phyloP scores from a whole-genome alignment of 2,329 filamentous ascomycete genomes.

The Colletotrichum sp. region DNA sequence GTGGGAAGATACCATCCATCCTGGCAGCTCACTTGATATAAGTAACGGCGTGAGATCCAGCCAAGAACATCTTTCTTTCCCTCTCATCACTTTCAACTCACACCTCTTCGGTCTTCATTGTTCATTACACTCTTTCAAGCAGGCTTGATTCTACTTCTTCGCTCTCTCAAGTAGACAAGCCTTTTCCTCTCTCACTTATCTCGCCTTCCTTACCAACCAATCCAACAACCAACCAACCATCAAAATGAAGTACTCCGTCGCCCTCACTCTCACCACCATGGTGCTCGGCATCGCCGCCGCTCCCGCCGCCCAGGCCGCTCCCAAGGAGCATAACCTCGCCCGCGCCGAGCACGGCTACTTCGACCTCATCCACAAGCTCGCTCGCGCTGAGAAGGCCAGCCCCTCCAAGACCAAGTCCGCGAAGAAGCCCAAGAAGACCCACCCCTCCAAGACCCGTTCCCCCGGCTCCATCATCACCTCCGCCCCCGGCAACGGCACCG shows the following conservation, averaged over 20 bases:
- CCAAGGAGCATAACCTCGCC: not conserved
- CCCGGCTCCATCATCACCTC: constrained; percentile 13
- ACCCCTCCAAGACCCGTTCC: not conserved
- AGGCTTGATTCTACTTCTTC: constrained; percentile 15
- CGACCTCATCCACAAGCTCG: constrained; percentile 11
- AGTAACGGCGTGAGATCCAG: constrained; percentile 1
- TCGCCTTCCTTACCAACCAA: not conserved
- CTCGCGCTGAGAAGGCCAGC: constrained; percentile 6
- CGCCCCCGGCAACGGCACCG: not conserved
- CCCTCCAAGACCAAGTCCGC: constrained; percentile 6
- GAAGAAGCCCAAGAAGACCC: not conserved
- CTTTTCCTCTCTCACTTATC: not conserved
- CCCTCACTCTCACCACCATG: constrained; percentile 9
- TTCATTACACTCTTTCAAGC: constrained; percentile 18
- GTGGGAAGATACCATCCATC: not conserved
- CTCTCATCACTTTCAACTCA: not conserved
- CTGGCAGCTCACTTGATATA: not conserved
- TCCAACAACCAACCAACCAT: not conserved
- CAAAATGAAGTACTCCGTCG: constrained; percentile 16
- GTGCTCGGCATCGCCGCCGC: constrained; percentile 15
- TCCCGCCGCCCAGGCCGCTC: not conserved
- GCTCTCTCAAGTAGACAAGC: constrained; percentile 13
- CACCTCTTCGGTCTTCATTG: not conserved
- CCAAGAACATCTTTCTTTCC: not conserved
- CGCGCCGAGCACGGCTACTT: constrained; percentile 15